Evolutionary conservation across 331 rosid species (phyloP), one percentile per base, ranked within the genome.

Genomic region (Acacia concinna): DNA sequence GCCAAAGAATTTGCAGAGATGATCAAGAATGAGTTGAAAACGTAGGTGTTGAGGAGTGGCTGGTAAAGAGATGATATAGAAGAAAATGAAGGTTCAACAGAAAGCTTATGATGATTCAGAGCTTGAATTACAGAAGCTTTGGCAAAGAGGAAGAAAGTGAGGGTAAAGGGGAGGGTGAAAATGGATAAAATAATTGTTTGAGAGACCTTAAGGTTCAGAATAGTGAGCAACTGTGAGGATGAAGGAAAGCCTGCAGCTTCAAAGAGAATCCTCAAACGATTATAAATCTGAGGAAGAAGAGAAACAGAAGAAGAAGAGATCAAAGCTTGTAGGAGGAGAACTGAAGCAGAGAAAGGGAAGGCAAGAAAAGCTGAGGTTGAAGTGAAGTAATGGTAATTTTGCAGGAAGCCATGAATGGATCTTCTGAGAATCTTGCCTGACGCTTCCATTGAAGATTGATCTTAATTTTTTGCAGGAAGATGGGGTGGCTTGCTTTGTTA

Each of bases 241-340:
- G 85, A 79, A 21, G 98, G 94, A 71, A 92, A 89, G 2, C 97
- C 97, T 8, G 97, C 97, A 5, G 97, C 97, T 69, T 80, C 82
- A 68, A 93, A 95, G 40, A 95, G 88, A 30, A 52, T 76, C 54
- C 52, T 85, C 30, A 95, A 87, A 73, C 86, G 96, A 78, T 41
- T 76, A 82, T 73, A 84, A 51, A 88, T 80, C 49, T 89, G 81
- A 65, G 84, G 88, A 10, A 86, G 78, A 21, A 87, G 85, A 60
- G 90, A 67, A 11, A 68, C 30, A 13, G 88, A 86, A 13, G 94
- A 88, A 15, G 81, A 57, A 23, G 90, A 89, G 14, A 87, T 77
- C 25, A 83, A 23, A 21, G 92, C 77, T 84, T 91, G 97, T 6
- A 97, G 86, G 57, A 94, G 69, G 35, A 94, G 97, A 23, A 94